Evolutionary conservation across 139 green algal genomes (phyloP).

Genomic region (Coelastrella sp.): DNA sequence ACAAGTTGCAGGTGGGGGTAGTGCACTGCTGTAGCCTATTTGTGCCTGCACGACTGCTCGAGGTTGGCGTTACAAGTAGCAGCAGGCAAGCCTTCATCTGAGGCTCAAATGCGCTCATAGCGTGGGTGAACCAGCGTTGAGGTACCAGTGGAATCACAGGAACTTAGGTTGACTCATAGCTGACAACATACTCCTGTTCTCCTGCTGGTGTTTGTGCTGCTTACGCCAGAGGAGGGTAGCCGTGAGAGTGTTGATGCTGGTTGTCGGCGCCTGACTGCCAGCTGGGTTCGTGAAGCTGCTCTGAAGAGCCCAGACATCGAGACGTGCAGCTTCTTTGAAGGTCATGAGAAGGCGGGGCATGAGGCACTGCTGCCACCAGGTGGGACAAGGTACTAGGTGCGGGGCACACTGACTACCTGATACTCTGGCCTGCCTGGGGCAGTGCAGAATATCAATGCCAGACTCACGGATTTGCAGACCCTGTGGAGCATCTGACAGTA

Average conservation of each 20-base stretch:
- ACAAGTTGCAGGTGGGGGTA: conserved; percentile 72
- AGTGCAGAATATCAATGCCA: no score
- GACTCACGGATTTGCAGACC: no score
- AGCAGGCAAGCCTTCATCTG: neutral
- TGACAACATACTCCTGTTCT: no score
- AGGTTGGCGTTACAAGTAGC: no score
- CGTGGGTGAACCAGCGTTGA: neutral
- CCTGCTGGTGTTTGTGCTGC: neutral
- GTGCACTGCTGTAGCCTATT: no score
- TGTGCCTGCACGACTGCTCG: no score
- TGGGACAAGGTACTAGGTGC: neutral
- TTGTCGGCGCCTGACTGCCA: conserved; percentile 94
- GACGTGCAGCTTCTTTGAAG: conserved; percentile 91
- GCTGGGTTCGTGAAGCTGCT: conserved; percentile 92
- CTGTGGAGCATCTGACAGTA: no score
- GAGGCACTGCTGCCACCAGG: conserved; percentile 85
- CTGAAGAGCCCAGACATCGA: conserved; percentile 67
- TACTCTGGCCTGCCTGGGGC: no score
- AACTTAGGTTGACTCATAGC: no score
- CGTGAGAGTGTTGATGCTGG: conserved; percentile 94
- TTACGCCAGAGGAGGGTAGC: conserved; percentile 82
- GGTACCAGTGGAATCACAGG: no score
- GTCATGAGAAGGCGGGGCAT: conserved; percentile 75
- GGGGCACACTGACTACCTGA: no score
- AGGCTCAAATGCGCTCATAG: neutral